Base-by-base conservation (phyloP, 768 basidiomycete species). In the Hygrocybe coccinea region DNA sequence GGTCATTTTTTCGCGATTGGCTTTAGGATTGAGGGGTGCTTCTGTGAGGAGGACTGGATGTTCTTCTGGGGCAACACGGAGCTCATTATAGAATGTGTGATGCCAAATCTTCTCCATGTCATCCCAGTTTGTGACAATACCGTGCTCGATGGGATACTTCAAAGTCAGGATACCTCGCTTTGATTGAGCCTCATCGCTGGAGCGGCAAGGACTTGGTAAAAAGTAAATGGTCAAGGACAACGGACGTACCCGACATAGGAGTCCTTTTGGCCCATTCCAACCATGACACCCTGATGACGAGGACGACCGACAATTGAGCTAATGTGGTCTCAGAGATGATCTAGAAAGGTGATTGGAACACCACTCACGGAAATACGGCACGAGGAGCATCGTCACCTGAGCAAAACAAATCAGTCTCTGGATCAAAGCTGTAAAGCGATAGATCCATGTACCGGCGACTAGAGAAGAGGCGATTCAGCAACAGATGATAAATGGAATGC, bases 81-180 rank as follows among this genome's bases (percentile, higher is more conserved):
- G 85, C 73, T 92, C 91, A 70, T 94, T 94, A 83, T 91, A 95
- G 75, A 95, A 95, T 33, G 93, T 94, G 79, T 95, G 92, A 72
- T 94, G 91, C 92, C 92, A 95, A 71, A 95, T 95, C 78, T 95
- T 94, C 79, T 95, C 94, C 92, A 95, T 95, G 74, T 95, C 93
- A 66, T 95, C 94, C 94, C 94, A 97, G 84, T 97, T 94, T 73
- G 92, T 94, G 71, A 95, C 89, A 67, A 92, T 88, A 74, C 91
- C 90, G 76, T 92, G 91, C 71, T 93, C 89, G 63, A 92, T 92
- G 51, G 91, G 93, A 76, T 95, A 92, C 76, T 94, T 93, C 65
- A 95, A 75, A 45, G 87, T 88, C 60, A 95, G 80, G 71, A 95
- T 91, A 80, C 94, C 93, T 74, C 93, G 89, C 80, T 97, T 94